Conservation (phyloP, 805 yeast species). For the Suhomyces prunicola region DNA sequence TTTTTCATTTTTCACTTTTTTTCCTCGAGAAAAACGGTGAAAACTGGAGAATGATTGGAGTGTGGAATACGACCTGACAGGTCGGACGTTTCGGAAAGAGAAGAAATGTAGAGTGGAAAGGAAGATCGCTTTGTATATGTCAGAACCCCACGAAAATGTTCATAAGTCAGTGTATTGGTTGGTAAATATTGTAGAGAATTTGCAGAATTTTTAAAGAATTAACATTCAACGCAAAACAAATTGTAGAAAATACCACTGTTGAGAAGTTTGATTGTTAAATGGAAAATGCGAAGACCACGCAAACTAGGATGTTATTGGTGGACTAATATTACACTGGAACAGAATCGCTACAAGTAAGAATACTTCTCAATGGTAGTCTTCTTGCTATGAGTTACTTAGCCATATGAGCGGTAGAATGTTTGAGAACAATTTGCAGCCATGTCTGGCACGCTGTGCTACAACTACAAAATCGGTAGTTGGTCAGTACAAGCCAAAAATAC, state of each 20-base stretch:
- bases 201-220: background rate
- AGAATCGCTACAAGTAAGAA: background rate
- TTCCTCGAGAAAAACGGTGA: background rate
- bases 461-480: background rate
- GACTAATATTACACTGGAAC: too few relatives aligned
- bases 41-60: background rate
- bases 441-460: background rate
- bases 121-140: background rate
- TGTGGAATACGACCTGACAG: background rate
- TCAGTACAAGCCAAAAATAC: background rate
- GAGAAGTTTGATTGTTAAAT: too few relatives aligned
- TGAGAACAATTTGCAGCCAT: background rate
- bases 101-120: background rate
- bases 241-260: too few relatives aligned
- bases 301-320: too few relatives aligned
- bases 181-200: background rate
- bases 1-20: background rate
- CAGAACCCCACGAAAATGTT: background rate
- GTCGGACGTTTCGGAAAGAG: background rate
- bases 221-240: too few relatives aligned
- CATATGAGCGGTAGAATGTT: background rate
- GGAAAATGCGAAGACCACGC: too few relatives aligned
- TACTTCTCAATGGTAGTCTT: background rate
- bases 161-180: background rate
- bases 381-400: background rate